Percentiles rank a stretch among this genome's conserved stretches.
phyloP scores from a whole-genome alignment of 164 flowering plant species.

The Vitis cinerea region DNA sequence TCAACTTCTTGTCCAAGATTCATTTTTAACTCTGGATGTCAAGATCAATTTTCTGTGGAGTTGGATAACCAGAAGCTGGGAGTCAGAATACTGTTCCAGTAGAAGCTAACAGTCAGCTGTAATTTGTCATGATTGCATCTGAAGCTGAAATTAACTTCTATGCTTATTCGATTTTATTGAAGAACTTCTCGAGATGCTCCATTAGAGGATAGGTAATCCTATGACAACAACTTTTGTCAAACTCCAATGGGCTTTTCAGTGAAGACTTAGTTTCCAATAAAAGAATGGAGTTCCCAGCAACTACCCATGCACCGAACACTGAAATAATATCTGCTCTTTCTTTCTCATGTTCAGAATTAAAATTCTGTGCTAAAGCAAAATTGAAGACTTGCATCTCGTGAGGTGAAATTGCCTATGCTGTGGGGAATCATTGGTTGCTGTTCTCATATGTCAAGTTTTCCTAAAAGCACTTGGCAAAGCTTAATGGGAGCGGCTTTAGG shows the following conservation, averaged over 20 bases:
- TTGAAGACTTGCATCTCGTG: constrained; percentile 11
- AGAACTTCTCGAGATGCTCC: no score
- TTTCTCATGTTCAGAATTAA: no score
- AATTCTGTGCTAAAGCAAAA: no score
- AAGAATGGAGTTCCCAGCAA: no score
- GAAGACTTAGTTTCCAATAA: no score
- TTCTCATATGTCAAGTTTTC: constrained; percentile 49
- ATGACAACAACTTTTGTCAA: no score
- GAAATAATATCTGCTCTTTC: no score
- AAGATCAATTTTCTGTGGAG: constrained; percentile 15
- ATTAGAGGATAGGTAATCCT: neutral
- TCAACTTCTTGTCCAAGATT: constrained; percentile 17
- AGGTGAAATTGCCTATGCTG: constrained; percentile 48
- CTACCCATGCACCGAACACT: no score
- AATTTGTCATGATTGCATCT: no score
- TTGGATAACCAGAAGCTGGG: constrained; percentile 11
- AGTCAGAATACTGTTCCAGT: constrained; percentile 21
- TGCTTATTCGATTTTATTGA: no score
- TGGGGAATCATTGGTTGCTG: constrained; percentile 74
- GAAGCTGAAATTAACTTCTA: no score
- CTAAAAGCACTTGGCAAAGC: constrained; percentile 60
- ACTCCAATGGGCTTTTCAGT: no score
- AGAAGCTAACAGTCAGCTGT: neutral
- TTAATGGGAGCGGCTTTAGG: constrained; percentile 68
- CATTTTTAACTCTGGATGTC: constrained; percentile 14